Evolutionary conservation across 352 stramenopile species (phyloP).

Genomic region (Phytophthora hibernalis): DNA sequence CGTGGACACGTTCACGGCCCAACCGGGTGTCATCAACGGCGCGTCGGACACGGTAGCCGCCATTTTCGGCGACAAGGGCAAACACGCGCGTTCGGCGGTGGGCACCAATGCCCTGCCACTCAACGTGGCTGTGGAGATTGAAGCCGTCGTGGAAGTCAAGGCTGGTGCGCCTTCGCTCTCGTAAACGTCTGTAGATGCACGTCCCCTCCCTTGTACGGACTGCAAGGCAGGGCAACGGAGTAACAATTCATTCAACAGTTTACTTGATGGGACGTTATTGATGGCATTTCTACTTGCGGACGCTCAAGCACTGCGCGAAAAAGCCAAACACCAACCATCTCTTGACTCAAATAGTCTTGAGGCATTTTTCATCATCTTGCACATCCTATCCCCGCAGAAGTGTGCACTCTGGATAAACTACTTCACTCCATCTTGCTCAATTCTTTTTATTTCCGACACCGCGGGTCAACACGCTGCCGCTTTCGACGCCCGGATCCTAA

Average conservation of each 20-base stretch:
- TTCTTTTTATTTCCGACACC: slow-evolving; percentile 50
- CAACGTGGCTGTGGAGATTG: slow-evolving; percentile 96
- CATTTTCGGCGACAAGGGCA: slow-evolving; percentile 88
- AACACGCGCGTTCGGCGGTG: slow-evolving; percentile 93
- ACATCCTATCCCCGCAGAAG: slow-evolving; percentile 1
- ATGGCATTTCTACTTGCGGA: slow-evolving; percentile 26
- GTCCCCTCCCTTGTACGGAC: slow-evolving; percentile 11
- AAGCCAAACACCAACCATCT: too few relatives aligned
- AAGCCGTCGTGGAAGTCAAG: slow-evolving; percentile 95
- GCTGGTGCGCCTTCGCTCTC: slow-evolving; percentile 35
- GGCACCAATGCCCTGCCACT: slow-evolving; percentile 96
- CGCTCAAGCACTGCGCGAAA: too few relatives aligned
- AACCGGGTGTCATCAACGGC: slow-evolving; percentile 95
- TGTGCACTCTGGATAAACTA: neutral
- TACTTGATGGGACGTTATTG: slow-evolving; percentile 21
- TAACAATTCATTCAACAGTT: slow-evolving; percentile 18
- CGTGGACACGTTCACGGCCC: slow-evolving; percentile 87
- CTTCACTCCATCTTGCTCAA: slow-evolving; percentile 1
- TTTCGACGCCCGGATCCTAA: slow-evolving; percentile 63
- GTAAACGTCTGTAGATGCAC: slow-evolving; percentile 15
- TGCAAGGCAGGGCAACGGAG: slow-evolving; percentile 18
- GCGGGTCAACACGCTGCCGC: slow-evolving; percentile 67
- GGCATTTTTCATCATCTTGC: slow-evolving; percentile 2
- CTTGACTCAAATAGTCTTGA: too few relatives aligned
- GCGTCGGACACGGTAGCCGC: slow-evolving; percentile 91